A percentile compares a stretch with the other conserved stretches of the same genome.
Conservation (phyloP, 768 basidiomycete species). For the Trametes meyenii region DNA sequence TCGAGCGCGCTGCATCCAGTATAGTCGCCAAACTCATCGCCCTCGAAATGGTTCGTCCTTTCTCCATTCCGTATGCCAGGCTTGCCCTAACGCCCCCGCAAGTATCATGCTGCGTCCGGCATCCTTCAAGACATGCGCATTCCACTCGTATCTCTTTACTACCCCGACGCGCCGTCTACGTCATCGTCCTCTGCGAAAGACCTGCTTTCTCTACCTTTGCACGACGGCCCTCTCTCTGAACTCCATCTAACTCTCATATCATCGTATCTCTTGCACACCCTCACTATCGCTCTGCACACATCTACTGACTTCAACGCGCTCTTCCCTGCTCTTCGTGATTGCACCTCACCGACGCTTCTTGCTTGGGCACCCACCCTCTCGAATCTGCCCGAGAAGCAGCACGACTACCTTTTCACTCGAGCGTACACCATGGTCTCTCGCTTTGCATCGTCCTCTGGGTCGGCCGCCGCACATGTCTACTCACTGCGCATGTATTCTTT, state of each 20-base stretch:
- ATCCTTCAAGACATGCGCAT: slow-evolving; percentile 51
- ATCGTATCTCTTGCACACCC: slow-evolving; percentile 59
- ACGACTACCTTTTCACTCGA: slow-evolving; percentile 61
- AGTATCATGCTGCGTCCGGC: slow-evolving; percentile 57
- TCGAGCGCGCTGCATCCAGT: slow-evolving; percentile 74
- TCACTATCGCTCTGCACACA: slow-evolving; percentile 44
- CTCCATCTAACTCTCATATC: slow-evolving; percentile 55
- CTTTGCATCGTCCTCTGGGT: slow-evolving; percentile 34
- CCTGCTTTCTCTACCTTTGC: slow-evolving; percentile 49
- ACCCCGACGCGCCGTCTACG: not conserved
- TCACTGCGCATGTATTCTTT: slow-evolving; percentile 47
- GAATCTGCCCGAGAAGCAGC: slow-evolving; percentile 51
- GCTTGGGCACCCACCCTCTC: slow-evolving; percentile 54
- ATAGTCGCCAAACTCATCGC: slow-evolving; percentile 66
- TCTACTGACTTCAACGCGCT: slow-evolving; percentile 31
- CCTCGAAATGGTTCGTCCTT: slow-evolving; percentile 67
- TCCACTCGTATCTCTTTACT: slow-evolving; percentile 41
- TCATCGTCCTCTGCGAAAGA: slow-evolving; percentile 19
- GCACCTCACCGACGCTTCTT: slow-evolving; percentile 42
- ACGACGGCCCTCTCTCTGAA: slow-evolving; percentile 34
- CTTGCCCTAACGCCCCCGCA: slow-evolving; percentile 1
- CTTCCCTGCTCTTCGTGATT: slow-evolving; percentile 35
- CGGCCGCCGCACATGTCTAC: slow-evolving; percentile 34
- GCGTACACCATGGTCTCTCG: slow-evolving; percentile 56
- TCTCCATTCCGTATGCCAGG: not conserved